Conservation (phyloP, 441 rosid genomes). For the Jatropha multifida region DNA sequence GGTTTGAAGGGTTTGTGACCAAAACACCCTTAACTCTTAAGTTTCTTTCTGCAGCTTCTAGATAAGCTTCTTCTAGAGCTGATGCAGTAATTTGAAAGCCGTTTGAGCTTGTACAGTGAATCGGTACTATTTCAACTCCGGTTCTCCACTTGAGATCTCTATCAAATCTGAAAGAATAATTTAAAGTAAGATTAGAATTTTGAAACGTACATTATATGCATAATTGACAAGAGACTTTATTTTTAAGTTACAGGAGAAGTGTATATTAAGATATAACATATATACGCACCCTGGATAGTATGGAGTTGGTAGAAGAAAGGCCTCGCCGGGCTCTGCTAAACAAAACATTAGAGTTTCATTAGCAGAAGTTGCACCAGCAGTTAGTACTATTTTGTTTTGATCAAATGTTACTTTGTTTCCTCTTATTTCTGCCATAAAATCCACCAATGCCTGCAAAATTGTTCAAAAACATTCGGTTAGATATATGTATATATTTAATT, state of each 20-base stretch:
- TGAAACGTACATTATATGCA: constrained; percentile 26
- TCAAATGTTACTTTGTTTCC: constrained; percentile 80
- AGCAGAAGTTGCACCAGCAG: constrained; percentile 96
- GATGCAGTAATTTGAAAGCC: constrained; percentile 71
- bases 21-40: constrained; percentile 80
- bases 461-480: background rate
- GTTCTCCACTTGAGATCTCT: constrained; percentile 98
- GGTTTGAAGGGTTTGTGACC: constrained; percentile 92
- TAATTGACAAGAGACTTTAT: constrained; percentile 23
- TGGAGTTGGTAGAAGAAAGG: constrained; percentile 90
- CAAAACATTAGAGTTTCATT: constrained; percentile 92
- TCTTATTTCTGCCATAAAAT: constrained; percentile 85
- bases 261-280: background rate
- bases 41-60: constrained; percentile 56
- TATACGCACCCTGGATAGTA: constrained; percentile 86
- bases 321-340: constrained; percentile 83
- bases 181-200: constrained; percentile 19
- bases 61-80: constrained; percentile 76
- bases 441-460: constrained; percentile 66
- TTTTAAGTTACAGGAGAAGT: constrained; percentile 27
- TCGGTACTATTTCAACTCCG: constrained; percentile 82
- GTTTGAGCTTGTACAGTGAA: constrained; percentile 74
- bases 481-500: background rate
- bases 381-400: constrained; percentile 62
- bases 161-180: constrained; percentile 63